Evolutionary conservation across 129 eudicot species (phyloP).

Genomic region (Daucus carota): DH1_v3.0 NC_030388.2:4033001-4033500

Average conservation of each 20-base stretch:
- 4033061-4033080: neutral
- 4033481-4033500: neutral
- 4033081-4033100: neutral
- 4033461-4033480: neutral
- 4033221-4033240: neutral
- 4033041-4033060: neutral
- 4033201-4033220: neutral
- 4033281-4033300: neutral
- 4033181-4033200: neutral
- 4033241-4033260: neutral
- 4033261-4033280: neutral
- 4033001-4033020: neutral
- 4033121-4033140: neutral
- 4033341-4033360: neutral
- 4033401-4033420: neutral
- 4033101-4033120: neutral
- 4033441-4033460: neutral
- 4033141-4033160: neutral
- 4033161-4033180: neutral
- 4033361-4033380: neutral
- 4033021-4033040: neutral
- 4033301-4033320: too few species aligned
- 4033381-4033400: neutral
- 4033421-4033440: neutral
- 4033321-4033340: neutral